Conservation (phyloP, 2,329 filamentous ascomycete species). For the Monosporascus sp. region DNA sequence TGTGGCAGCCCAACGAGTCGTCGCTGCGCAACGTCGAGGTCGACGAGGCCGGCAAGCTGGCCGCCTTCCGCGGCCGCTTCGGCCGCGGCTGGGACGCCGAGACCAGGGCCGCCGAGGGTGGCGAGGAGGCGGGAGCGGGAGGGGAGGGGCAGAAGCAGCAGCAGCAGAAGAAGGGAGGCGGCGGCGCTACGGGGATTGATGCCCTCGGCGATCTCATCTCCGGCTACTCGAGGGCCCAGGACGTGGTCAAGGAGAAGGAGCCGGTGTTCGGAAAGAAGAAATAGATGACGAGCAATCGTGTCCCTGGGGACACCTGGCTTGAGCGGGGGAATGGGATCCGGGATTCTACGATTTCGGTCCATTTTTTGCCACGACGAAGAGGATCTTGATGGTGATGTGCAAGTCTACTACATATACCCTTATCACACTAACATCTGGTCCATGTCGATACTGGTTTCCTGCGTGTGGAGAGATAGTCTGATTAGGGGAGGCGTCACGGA, state of each 20-base stretch:
- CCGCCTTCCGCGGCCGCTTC: constrained; percentile 79
- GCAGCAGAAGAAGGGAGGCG: constrained; percentile 9
- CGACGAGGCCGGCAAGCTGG: constrained; percentile 87
- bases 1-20: constrained; percentile 86
- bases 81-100: constrained; percentile 72
- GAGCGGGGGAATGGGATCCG: background rate
- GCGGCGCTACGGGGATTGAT: constrained; percentile 13
- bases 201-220: constrained; percentile 47
- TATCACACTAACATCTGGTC: too few relatives aligned
- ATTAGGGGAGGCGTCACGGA: constrained; percentile 4
- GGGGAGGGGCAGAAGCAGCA: constrained; percentile 15
- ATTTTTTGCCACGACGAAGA: too few relatives aligned
- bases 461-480: background rate
- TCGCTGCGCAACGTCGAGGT: constrained; percentile 84
- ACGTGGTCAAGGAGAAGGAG: constrained; percentile 29
- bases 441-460: too few relatives aligned
- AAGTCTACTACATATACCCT: too few relatives aligned
- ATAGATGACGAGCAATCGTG: constrained; percentile 29
- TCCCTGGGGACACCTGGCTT: background rate
- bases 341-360: too few relatives aligned
- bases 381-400: too few relatives aligned
- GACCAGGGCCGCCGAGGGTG: constrained; percentile 24
- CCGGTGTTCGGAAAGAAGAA: constrained; percentile 39
- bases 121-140: constrained; percentile 16
- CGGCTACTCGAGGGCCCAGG: constrained; percentile 38